These are phyloP conservation scores for Yamadazyma atlantica DNA, from an alignment of 1,139 yeast genomes.

Conservation along the genomic window DNA sequence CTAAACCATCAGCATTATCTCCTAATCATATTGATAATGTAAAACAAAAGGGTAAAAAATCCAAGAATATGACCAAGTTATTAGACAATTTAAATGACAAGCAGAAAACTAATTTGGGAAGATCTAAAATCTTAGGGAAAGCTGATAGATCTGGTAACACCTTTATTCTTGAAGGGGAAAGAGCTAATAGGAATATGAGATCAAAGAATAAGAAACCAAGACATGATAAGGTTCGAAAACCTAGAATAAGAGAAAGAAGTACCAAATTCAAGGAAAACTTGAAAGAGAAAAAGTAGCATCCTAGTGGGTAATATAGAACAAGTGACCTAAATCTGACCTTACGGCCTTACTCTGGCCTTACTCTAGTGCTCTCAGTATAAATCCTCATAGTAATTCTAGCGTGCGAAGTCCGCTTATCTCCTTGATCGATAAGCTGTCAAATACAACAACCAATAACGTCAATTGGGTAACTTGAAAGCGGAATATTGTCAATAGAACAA, in stretches of 20 bases:
- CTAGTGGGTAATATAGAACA: neutral
- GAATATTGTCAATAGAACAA: too few species aligned
- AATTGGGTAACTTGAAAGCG: too few species aligned
- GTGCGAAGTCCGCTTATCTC: too few species aligned
- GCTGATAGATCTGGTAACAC: constrained; percentile 64
- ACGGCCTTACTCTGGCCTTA: neutral
- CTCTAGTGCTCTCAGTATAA: too few species aligned
- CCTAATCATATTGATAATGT: constrained; percentile 45
- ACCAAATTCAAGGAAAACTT: constrained; percentile 52
- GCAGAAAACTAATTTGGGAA: constrained; percentile 76
- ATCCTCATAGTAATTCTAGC: too few species aligned
- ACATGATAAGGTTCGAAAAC: constrained; percentile 50
- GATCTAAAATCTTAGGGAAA: constrained; percentile 77
- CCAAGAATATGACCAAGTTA: constrained; percentile 15
- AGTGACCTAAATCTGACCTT: neutral
- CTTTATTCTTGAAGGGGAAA: constrained; percentile 30
- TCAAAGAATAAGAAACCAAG: constrained; percentile 39
- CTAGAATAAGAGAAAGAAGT: constrained; percentile 67
- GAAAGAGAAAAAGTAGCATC: constrained; percentile 1
- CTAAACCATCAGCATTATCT: constrained; percentile 46
- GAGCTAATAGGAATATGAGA: constrained; percentile 75
- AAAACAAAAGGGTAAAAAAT: constrained; percentile 24
- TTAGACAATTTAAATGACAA: constrained; percentile 46
- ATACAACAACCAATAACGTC: too few species aligned
- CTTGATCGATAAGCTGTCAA: too few species aligned